phyloP scores from a whole-genome alignment of 192 early-diverging fungal species.

The Backusella sp. region DNA sequence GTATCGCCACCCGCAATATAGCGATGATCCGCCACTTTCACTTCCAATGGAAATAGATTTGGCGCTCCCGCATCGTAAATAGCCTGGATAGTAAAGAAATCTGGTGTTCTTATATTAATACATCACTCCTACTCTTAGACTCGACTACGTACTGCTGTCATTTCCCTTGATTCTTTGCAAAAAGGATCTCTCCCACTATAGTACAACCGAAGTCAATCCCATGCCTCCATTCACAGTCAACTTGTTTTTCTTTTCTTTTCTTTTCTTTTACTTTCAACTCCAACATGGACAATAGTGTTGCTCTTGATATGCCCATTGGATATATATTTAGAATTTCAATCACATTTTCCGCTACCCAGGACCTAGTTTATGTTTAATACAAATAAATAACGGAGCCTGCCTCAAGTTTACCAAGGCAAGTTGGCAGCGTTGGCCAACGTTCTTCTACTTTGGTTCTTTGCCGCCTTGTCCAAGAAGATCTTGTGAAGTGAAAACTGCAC shows the following conservation, averaged over 20 bases:
- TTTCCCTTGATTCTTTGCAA: constrained; percentile 10
- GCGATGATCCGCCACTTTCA: not conserved
- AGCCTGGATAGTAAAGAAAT: constrained; percentile 13
- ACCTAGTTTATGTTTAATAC: constrained; percentile 1
- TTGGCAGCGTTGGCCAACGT: not conserved
- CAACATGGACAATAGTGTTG: not conserved
- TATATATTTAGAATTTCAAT: not conserved
- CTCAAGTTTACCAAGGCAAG: constrained; percentile 17
- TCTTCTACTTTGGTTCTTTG: not conserved
- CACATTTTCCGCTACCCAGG: constrained; percentile 16
- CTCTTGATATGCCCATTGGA: constrained; percentile 13
- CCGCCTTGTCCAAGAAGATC: not conserved
- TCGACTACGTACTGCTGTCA: not conserved
- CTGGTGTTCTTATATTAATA: not conserved
- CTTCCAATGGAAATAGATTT: not conserved
- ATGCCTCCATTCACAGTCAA: not conserved
- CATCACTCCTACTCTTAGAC: not conserved
- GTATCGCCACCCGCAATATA: not conserved
- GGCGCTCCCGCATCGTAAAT: not conserved
- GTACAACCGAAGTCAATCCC: not conserved
- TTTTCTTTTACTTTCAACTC: constrained; percentile 15
- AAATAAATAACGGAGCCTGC: not conserved
- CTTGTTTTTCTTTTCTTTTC: not conserved
- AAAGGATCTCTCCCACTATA: constrained; percentile 19
- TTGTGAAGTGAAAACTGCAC: not conserved